Evolutionary conservation across 352 stramenopile species (phyloP).

Genomic region (Globisporangium spiculum): DNA sequence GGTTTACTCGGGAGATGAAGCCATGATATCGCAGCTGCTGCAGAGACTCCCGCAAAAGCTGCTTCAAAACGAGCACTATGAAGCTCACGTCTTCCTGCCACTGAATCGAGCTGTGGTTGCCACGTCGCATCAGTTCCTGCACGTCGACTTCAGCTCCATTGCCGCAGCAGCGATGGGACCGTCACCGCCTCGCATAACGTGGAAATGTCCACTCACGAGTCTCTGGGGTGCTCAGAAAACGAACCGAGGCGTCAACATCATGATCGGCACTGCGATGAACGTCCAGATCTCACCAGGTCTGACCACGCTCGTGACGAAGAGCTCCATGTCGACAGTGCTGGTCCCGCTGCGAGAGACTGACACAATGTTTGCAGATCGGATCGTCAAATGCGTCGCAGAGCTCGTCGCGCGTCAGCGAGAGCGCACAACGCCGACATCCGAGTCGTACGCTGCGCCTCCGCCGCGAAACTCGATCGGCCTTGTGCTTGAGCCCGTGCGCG

Average conservation of each 20-base stretch:
- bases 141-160: constrained; percentile 41
- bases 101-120: constrained; percentile 60
- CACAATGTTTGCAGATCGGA: constrained; percentile 21
- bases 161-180: constrained; percentile 20
- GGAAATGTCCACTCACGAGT: constrained; percentile 42
- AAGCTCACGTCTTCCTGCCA: constrained; percentile 71
- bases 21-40: constrained; percentile 62
- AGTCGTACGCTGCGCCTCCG: constrained; percentile 37
- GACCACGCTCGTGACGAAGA: constrained; percentile 33
- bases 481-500: constrained; percentile 44
- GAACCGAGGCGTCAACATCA: constrained; percentile 37
- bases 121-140: constrained; percentile 74
- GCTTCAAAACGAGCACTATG: constrained; percentile 75
- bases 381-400: constrained; percentile 40
- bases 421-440: constrained; percentile 24
- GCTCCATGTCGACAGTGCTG: constrained; percentile 48
- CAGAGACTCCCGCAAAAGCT: constrained; percentile 52
- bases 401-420: constrained; percentile 44
- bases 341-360: constrained; percentile 43
- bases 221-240: constrained; percentile 47
- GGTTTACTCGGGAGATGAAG: constrained; percentile 75
- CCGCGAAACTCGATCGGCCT: constrained; percentile 50
- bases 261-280: constrained; percentile 39
- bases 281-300: constrained; percentile 28
- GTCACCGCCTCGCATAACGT: constrained; percentile 34